Evolutionary conservation across 805 yeast genomes (phyloP).

Genomic region (Ogataea pini): DNA sequence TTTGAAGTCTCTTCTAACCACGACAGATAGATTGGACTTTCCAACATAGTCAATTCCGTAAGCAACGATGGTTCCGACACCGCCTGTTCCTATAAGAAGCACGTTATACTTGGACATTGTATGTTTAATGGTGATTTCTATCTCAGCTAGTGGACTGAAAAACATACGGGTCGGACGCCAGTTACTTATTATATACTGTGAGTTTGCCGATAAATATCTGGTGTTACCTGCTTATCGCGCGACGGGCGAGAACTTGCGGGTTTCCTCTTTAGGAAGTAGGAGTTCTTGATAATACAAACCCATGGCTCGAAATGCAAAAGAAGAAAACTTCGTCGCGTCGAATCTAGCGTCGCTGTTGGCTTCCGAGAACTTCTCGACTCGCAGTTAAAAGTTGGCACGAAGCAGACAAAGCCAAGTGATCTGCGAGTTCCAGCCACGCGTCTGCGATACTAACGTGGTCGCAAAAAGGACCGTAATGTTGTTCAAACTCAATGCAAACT

Average conservation of each 20-base stretch:
- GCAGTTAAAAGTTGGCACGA: too few relatives aligned
- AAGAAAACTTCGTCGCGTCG: not conserved
- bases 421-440: not conserved
- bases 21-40: constrained; percentile 54
- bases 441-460: not conserved
- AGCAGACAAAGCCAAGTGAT: constrained; percentile 1
- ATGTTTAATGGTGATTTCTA: not conserved
- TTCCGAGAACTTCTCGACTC: not conserved
- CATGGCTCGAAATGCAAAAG: not conserved
- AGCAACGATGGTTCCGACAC: constrained; percentile 79
- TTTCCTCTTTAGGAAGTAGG: not conserved
- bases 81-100: constrained; percentile 67
- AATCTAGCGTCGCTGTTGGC: not conserved
- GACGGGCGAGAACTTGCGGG: constrained; percentile 1
- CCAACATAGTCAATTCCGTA: constrained; percentile 52
- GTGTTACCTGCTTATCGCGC: constrained; percentile 33
- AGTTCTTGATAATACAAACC: not conserved
- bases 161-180: not conserved
- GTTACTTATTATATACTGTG: too few relatives aligned
- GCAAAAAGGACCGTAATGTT: too few relatives aligned
- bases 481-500: too few relatives aligned
- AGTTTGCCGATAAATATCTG: too few relatives aligned
- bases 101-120: constrained; percentile 12
- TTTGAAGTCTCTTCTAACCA: constrained; percentile 62
- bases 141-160: not conserved